Evolutionary conservation across 371 early-diverging fungal species (phyloP), one percentile per base, ranked within the genome.

Genomic region (Chytridium lagenaria): DNA sequence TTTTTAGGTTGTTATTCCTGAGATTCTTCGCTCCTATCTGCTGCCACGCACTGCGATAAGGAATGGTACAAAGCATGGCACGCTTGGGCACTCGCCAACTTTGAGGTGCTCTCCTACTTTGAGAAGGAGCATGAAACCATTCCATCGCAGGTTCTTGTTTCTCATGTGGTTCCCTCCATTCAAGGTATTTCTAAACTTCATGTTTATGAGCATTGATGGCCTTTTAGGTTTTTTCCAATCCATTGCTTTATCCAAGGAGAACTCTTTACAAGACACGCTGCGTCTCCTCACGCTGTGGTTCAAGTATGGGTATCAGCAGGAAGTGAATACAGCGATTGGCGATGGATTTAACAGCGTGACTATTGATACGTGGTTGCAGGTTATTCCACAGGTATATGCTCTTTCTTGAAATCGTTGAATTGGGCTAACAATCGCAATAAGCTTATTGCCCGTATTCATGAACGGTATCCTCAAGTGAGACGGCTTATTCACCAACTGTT

Each of bases 41-140:
- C 94, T 16, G 97, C 99, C 0, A 97, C 96, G 0, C 91, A 93
- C 38, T 90, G 93, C 82, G 97, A 98, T 84, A 89, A 88, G 84
- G 88, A 93, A 57, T 98, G 95, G 94, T 98, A 99, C 87, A 97
- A 96, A 81, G 96, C 97, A 34, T 98, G 98, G 98, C 98, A 99
- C 77, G 90, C 94, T n/a, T 96, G 95, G 94, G 98, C 98, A 2
- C 82, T 98, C 30, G 91, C 93, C 10, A 97, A 99, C 79, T 96
- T 95, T 77, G 95, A 96, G 68, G 95, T 93, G 65, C 88, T 96
- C 49, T 87, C 90, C 44, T 86, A 88, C 67, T 89, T 90, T 68
- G 94, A 96, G 64, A 83, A 87, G 33, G 73, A 85, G 26, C 84
- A 88, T 65, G 85, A 84, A 78, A 65, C 44, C 23, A 75, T 88